Conservation (phyloP, 2,329 filamentous ascomycete species). For the Escovopsis sp. region DNA sequence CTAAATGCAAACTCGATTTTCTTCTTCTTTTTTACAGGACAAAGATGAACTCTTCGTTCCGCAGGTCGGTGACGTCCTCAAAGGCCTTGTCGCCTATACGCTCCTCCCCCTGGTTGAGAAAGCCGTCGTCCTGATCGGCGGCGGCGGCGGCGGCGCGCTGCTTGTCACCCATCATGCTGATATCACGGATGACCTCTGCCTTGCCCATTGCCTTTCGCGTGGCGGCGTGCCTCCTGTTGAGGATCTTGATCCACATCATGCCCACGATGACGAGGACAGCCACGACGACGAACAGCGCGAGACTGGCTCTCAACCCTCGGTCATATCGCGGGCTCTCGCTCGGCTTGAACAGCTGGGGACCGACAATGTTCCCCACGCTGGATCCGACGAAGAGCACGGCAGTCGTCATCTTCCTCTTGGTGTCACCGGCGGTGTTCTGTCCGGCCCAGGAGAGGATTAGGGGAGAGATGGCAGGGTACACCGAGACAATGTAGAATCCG, state of each 20-base stretch:
- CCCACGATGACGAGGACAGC: conserved; percentile 27
- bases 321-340: conserved; percentile 42
- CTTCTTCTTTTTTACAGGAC: conserved; percentile 20
- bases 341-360: conserved; percentile 44
- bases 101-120: conserved; percentile 8
- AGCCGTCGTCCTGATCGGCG: conserved; percentile 12
- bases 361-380: conserved; percentile 49
- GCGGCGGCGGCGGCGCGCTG: conserved; percentile 11
- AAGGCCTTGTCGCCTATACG: conserved; percentile 25
- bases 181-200: conserved; percentile 37
- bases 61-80: conserved; percentile 38
- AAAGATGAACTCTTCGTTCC: conserved; percentile 49
- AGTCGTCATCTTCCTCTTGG: conserved; percentile 50
- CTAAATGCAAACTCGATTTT: too few species aligned
- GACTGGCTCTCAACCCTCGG: conserved; percentile 42
- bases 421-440: conserved; percentile 49
- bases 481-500: conserved; percentile 45
- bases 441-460: conserved; percentile 42
- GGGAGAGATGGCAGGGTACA: conserved; percentile 41
- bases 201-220: conserved; percentile 21
- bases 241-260: conserved; percentile 24
- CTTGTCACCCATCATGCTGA: conserved; percentile 28
- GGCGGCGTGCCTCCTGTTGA: conserved; percentile 34
- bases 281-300: conserved; percentile 43
- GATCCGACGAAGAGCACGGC: conserved; percentile 46